Conservation (phyloP, 1,139 yeast species). For the Suhomyces maxii region DNA sequence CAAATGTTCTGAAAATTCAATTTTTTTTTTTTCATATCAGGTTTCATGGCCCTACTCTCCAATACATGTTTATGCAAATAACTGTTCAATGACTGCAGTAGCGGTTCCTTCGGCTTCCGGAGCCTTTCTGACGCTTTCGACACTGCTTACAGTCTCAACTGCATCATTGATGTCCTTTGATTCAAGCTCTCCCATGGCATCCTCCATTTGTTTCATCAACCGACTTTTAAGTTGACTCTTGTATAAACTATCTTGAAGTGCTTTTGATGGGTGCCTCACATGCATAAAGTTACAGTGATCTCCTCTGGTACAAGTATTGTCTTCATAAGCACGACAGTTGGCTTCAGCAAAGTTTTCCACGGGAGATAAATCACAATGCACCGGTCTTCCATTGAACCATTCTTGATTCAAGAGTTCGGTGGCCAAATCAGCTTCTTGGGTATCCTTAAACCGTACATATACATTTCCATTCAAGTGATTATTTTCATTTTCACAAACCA, state of each 20-base stretch:
- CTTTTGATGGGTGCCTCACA: constrained; percentile 55
- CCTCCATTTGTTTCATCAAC: constrained; percentile 15
- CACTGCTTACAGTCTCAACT: neutral
- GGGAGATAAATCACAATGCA: constrained; percentile 80
- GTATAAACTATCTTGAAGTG: constrained; percentile 39
- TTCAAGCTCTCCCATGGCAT: constrained; percentile 1
- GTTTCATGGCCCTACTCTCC: too few relatives aligned
- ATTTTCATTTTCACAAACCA: constrained; percentile 81
- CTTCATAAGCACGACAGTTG: constrained; percentile 69
- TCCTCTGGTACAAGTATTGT: constrained; percentile 66
- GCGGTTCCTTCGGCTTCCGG: constrained; percentile 6
- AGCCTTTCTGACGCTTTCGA: neutral
- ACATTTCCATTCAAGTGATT: constrained; percentile 84
- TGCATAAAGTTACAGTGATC: constrained; percentile 89
- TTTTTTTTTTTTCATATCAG: too few relatives aligned
- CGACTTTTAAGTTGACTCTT: constrained; percentile 38
- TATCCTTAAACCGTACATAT: constrained; percentile 59
- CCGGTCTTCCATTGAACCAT: constrained; percentile 82
- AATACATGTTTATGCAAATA: constrained; percentile 17
- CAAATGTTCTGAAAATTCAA: too few relatives aligned
- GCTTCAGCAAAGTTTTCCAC: constrained; percentile 73
- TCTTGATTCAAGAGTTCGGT: constrained; percentile 64
- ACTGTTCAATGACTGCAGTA: constrained; percentile 20
- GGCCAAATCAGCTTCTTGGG: constrained; percentile 62
- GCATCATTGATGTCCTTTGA: neutral